A percentile compares a stretch with the other conserved stretches of the same genome.
Conservation (phyloP, 2,329 filamentous ascomycete species). For the Nemania sp. region DNA sequence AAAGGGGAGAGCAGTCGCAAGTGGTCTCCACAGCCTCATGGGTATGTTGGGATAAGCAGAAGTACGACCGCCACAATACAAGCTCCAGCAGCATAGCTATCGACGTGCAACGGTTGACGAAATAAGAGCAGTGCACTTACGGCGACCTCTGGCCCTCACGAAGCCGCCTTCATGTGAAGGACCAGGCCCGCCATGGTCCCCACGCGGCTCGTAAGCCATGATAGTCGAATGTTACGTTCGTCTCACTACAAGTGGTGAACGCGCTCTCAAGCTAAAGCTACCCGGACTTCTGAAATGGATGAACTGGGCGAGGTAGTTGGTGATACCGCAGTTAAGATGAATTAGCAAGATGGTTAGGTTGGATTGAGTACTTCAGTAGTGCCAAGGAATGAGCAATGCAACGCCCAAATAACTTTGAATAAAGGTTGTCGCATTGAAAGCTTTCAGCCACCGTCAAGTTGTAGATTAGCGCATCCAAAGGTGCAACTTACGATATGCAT, state of each 20-base stretch:
- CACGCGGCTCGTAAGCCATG: conserved; percentile 68
- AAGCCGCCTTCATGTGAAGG: conserved; percentile 56
- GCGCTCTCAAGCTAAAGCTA: not conserved
- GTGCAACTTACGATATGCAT: no score
- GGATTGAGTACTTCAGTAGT: not conserved
- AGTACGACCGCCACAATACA: not conserved
- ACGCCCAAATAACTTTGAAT: conserved; percentile 11
- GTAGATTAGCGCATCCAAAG: conserved; percentile 10
- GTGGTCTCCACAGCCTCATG: not conserved
- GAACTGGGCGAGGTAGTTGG: not conserved
- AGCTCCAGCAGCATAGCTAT: not conserved
- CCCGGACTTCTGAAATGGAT: conserved; percentile 7
- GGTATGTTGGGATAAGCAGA: not conserved
- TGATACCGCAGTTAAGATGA: not conserved
- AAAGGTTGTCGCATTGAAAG: conserved; percentile 21
- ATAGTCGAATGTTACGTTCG: conserved; percentile 4
- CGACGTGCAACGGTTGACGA: not conserved
- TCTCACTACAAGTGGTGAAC: conserved; percentile 13
- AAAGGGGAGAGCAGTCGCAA: not conserved
- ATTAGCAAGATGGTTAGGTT: not conserved
- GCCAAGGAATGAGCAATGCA: conserved; percentile 18
- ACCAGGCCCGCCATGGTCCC: conserved; percentile 59
- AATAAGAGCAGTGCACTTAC: conserved; percentile 55
- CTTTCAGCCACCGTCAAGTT: conserved; percentile 35
- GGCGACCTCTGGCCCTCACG: conserved; percentile 63